These are phyloP conservation scores for Scedosporium apiospermum DNA, from an alignment of 2,329 filamentous ascomycete species.

Conservation along the genomic window DNA sequence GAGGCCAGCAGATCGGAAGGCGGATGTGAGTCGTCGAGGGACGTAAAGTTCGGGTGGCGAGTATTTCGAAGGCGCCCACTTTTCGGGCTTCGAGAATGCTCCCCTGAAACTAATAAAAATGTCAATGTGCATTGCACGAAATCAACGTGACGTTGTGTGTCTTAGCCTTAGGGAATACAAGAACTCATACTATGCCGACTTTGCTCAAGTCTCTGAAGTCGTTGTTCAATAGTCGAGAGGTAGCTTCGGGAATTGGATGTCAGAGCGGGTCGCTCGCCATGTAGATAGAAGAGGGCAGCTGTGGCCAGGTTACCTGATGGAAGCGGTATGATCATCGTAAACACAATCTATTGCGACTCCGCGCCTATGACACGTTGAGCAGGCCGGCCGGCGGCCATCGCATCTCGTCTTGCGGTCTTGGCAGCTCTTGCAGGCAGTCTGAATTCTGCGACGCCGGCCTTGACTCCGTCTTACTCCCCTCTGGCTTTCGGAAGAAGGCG, in stretches of 20 bases:
- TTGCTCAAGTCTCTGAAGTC: slow-evolving; percentile 2
- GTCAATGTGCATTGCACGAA: no score
- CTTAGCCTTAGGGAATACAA: background rate
- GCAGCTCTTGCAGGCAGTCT: slow-evolving; percentile 5
- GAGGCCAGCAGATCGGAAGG: background rate
- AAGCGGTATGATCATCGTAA: slow-evolving; percentile 1
- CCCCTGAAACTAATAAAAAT: no score
- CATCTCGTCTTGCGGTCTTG: slow-evolving; percentile 6
- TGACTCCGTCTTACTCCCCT: background rate
- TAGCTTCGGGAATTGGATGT: background rate
- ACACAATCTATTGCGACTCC: slow-evolving; percentile 3
- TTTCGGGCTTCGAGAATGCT: no score
- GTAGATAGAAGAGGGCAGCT: no score
- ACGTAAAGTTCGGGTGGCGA: no score
- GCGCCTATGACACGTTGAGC: slow-evolving; percentile 3
- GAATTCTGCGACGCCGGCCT: slow-evolving; percentile 1
- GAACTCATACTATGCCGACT: background rate
- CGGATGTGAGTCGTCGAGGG: no score
- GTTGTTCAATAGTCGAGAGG: background rate
- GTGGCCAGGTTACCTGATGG: background rate
- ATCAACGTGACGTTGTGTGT: no score
- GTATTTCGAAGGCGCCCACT: no score
- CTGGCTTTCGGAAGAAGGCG: background rate
- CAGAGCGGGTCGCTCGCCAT: no score
- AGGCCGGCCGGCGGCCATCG: slow-evolving; percentile 4